Conservation (phyloP, 2,329 filamentous ascomycete genomes). For the Trichophyton rubrum region DNA sequence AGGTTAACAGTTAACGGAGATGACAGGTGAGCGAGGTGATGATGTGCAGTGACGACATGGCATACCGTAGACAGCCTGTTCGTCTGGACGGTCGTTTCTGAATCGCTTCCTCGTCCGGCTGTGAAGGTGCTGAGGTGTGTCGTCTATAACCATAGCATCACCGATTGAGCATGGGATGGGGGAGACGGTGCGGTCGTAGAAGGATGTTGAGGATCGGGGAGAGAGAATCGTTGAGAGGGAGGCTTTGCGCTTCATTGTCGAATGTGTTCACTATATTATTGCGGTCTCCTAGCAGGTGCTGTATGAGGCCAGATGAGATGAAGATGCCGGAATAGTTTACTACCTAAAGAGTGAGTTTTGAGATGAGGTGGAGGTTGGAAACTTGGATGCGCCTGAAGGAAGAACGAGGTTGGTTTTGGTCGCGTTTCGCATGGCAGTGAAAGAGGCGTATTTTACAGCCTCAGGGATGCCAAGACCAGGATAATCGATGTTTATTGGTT, state of each 20-base stretch:
- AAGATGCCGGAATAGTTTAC: background rate
- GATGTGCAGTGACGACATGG: conserved; percentile 14
- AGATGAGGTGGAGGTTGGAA: background rate
- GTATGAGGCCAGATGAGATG: background rate
- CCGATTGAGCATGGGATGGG: conserved; percentile 16
- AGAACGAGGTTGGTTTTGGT: background rate
- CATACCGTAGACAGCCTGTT: conserved; percentile 44
- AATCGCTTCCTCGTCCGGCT: conserved; percentile 48
- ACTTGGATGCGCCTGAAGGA: background rate
- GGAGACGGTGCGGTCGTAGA: conserved; percentile 17
- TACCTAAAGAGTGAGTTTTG: background rate
- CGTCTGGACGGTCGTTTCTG: conserved; percentile 46
- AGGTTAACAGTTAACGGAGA: conserved; percentile 12
- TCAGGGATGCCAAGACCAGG: background rate
- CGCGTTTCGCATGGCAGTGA: background rate
- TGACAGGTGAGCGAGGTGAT: background rate
- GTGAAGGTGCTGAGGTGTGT: conserved; percentile 35
- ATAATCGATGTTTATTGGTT: background rate
- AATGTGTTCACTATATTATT: background rate
- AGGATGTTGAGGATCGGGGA: conserved; percentile 26
- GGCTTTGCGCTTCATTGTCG: conserved; percentile 50
- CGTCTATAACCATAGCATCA: conserved; percentile 21
- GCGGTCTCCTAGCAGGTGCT: background rate
- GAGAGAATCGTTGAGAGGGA: conserved; percentile 37
- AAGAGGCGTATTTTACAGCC: background rate